Percentiles rank a stretch among this genome's conserved stretches.
These are phyloP conservation scores for Lipomyces yamadae DNA, from an alignment of 805 yeast species.

Conservation along the genomic window DNA sequence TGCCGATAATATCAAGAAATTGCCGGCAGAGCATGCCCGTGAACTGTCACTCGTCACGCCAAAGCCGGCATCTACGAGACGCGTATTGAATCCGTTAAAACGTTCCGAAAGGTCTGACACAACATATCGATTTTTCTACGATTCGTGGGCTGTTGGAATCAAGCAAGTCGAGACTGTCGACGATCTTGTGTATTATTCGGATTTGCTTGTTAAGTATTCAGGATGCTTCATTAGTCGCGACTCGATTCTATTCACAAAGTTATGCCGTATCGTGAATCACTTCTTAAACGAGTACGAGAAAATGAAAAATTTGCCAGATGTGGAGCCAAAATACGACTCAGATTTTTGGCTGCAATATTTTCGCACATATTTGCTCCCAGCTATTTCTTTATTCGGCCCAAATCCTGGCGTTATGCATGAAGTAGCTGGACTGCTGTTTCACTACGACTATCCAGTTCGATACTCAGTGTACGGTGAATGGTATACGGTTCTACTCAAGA, in stretches of 20 bases:
- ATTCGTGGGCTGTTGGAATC: slow-evolving; percentile 55
- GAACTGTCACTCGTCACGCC: slow-evolving; percentile 17
- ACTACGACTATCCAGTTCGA: slow-evolving; percentile 64
- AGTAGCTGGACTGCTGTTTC: slow-evolving; percentile 58
- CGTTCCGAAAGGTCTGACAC: slow-evolving; percentile 27
- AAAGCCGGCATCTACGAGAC: slow-evolving; percentile 12
- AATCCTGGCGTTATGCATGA: slow-evolving; percentile 66
- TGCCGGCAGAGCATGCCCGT: slow-evolving; percentile 11
- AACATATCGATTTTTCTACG: slow-evolving; percentile 29
- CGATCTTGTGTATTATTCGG: slow-evolving; percentile 55
- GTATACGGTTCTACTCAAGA: slow-evolving; percentile 60
- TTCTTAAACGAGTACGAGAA: slow-evolving; percentile 31
- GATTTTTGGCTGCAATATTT: slow-evolving; percentile 63
- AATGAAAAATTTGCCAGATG: slow-evolving; percentile 2
- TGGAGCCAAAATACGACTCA: slow-evolving; percentile 32
- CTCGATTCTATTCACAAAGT: slow-evolving; percentile 56
- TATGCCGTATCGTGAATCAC: slow-evolving; percentile 61
- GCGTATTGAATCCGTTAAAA: slow-evolving; percentile 32
- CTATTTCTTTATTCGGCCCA: slow-evolving; percentile 57
- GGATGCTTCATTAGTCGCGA: slow-evolving; percentile 61
- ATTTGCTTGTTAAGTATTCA: slow-evolving; percentile 56
- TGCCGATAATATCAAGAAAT: slow-evolving; percentile 11
- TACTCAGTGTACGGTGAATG: slow-evolving; percentile 83
- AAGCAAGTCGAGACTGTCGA: slow-evolving; percentile 49
- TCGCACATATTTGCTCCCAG: slow-evolving; percentile 70